phyloP scores from a whole-genome alignment of 441 rosid genomes.

The Theobroma grandiflorum region DNA sequence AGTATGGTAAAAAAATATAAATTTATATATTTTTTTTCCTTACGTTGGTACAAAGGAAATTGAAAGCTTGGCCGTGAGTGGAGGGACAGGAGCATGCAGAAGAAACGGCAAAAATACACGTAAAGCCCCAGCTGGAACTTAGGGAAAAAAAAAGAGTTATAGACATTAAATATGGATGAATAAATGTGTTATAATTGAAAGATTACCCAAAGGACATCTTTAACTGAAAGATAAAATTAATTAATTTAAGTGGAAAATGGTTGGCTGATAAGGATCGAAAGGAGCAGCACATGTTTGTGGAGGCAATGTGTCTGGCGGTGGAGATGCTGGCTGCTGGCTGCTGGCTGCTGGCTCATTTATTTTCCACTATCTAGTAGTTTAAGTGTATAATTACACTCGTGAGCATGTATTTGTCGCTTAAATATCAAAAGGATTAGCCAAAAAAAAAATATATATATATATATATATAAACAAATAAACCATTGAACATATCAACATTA shows the following conservation, averaged over 20 bases:
- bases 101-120: too few relatives aligned
- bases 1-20: too few relatives aligned
- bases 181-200: not conserved
- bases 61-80: too few relatives aligned
- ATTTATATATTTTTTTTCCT: too few relatives aligned
- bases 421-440: not conserved
- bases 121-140: not conserved
- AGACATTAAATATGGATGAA: not conserved
- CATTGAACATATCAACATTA: not conserved
- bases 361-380: slow-evolving; percentile 10
- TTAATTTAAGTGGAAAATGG: not conserved
- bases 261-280: not conserved
- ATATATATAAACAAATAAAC: not conserved
- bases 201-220: not conserved
- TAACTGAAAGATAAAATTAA: not conserved
- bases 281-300: slow-evolving; percentile 4
- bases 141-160: not conserved
- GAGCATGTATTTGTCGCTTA: not conserved
- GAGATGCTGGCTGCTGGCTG: not conserved
- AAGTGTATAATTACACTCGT: not conserved
- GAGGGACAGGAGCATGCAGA: too few relatives aligned
- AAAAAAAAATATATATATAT: too few relatives aligned
- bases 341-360: not conserved
- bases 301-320: slow-evolving; percentile 8
- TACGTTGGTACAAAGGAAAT: too few relatives aligned